Percentiles rank a stretch among this genome's conserved stretches.
Evolutionary conservation across 2,329 filamentous ascomycete species (phyloP).

Genomic region (Fonsecaea multimorphosa): DNA sequence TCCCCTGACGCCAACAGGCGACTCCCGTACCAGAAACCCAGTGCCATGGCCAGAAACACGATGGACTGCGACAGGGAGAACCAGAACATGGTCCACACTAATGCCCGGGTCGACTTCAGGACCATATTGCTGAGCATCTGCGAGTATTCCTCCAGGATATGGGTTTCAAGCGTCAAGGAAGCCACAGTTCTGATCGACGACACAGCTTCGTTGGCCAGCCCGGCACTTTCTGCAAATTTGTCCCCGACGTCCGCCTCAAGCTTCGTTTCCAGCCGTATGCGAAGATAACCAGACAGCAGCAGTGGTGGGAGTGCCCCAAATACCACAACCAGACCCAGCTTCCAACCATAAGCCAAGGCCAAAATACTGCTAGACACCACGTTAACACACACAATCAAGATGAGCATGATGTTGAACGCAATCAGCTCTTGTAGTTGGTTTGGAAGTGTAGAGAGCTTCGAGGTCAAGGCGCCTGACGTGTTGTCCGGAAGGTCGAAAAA

Average conservation of each 20-base stretch:
- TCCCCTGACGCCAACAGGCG: conserved; percentile 62
- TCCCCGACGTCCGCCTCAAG: conserved; percentile 55
- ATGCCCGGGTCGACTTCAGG: conserved; percentile 36
- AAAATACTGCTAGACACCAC: conserved; percentile 55
- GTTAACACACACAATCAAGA: conserved; percentile 56
- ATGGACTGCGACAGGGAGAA: conserved; percentile 45
- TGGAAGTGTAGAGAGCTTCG: conserved; percentile 40
- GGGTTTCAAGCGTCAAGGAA: conserved; percentile 55
- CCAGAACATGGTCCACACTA: conserved; percentile 42
- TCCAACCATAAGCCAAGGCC: conserved; percentile 56
- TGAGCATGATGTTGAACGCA: conserved; percentile 56
- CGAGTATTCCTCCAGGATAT: conserved; percentile 46
- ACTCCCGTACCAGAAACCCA: conserved; percentile 66
- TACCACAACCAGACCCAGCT: conserved; percentile 55
- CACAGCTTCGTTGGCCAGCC: conserved; percentile 58
- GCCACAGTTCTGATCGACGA: conserved; percentile 58
- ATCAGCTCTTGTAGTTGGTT: conserved; percentile 56
- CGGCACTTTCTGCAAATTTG: conserved; percentile 56
- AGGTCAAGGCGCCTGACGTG: conserved; percentile 42
- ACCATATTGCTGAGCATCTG: conserved; percentile 39
- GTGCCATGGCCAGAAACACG: conserved; percentile 41
- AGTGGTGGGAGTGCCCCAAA: conserved; percentile 57
- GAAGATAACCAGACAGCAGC: conserved; percentile 54
- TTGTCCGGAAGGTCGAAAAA: conserved; percentile 46
- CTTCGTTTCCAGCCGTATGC: conserved; percentile 57